Conservation (phyloP, 768 basidiomycete species). For the Lactarius quietus region DNA sequence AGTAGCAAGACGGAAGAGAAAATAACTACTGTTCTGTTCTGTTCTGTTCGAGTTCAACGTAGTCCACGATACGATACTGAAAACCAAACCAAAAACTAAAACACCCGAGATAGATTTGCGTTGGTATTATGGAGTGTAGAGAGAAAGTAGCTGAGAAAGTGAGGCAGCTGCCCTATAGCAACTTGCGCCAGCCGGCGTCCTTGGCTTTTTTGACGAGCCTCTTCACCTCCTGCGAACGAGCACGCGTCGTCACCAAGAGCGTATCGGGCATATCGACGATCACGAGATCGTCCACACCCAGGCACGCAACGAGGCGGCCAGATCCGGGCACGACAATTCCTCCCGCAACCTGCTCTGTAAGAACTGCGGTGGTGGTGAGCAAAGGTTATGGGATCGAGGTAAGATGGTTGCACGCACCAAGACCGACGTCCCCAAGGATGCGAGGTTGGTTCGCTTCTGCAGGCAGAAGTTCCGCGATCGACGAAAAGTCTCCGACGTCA, state of each 20-base stretch:
- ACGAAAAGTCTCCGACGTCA: conserved; percentile 89
- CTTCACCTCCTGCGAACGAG: conserved; percentile 87
- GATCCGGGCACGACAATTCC: conserved; percentile 87
- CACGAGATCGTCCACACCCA: conserved; percentile 85
- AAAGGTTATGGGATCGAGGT: not conserved
- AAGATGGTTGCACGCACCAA: conserved; percentile 46
- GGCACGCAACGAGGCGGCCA: conserved; percentile 73
- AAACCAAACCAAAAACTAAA: not conserved
- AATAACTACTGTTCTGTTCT: conserved; percentile 6
- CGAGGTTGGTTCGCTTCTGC: conserved; percentile 84
- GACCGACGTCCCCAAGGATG: conserved; percentile 68
- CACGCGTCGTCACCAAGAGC: conserved; percentile 81
- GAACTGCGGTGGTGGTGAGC: conserved; percentile 42
- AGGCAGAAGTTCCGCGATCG: conserved; percentile 78
- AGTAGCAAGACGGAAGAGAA: not conserved
- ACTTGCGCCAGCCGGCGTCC: conserved; percentile 69
- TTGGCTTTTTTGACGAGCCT: conserved; percentile 77
- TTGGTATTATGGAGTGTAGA: too few relatives aligned
- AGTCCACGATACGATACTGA: not conserved
- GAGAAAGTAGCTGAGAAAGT: not conserved
- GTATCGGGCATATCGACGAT: conserved; percentile 93
- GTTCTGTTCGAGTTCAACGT: conserved; percentile 11
- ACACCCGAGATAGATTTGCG: not conserved
- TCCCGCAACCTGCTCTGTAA: conserved; percentile 88
- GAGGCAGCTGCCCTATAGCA: conserved; percentile 43